phyloP scores from a whole-genome alignment of 1,284 basidiomycete species.

The Boletus holoroseus region DNA sequence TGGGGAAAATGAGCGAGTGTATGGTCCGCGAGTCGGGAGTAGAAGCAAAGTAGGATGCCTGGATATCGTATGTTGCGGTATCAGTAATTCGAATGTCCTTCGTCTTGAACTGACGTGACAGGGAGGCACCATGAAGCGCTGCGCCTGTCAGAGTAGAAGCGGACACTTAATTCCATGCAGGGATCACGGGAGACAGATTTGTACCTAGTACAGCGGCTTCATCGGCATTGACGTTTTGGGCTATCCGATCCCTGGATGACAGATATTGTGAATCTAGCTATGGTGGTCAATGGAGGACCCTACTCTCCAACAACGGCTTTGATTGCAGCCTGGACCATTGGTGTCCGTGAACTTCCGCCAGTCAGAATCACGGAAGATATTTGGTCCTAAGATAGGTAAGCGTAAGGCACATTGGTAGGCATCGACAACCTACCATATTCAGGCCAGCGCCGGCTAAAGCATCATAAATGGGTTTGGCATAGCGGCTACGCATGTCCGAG shows the following conservation, averaged over 20 bases:
- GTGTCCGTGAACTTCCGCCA: slow-evolving; percentile 86
- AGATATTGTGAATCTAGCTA: slow-evolving; percentile 11
- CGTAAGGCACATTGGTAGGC: not conserved
- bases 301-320: slow-evolving; percentile 72
- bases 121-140: slow-evolving; percentile 85
- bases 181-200: not conserved
- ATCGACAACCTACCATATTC: slow-evolving; percentile 43
- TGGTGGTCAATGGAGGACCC: slow-evolving; percentile 17
- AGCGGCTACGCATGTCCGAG: slow-evolving; percentile 57
- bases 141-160: slow-evolving; percentile 50
- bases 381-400: slow-evolving; percentile 45
- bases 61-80: slow-evolving; percentile 65
- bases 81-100: slow-evolving; percentile 89
- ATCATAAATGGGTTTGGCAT: slow-evolving; percentile 71
- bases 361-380: slow-evolving; percentile 88
- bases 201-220: slow-evolving; percentile 89
- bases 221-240: slow-evolving; percentile 94
- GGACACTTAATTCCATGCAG: slow-evolving; percentile 4
- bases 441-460: slow-evolving; percentile 70
- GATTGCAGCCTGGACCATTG: slow-evolving; percentile 85
- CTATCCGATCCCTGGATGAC: slow-evolving; percentile 63
- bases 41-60: slow-evolving; percentile 70
- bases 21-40: slow-evolving; percentile 59
- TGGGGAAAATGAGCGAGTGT: slow-evolving; percentile 69
- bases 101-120: slow-evolving; percentile 91